A percentile compares a stretch with the other conserved stretches of the same genome.
Conservation (phyloP, 495 filamentous ascomycete genomes). For the Opeltia flavorubescens region DNA sequence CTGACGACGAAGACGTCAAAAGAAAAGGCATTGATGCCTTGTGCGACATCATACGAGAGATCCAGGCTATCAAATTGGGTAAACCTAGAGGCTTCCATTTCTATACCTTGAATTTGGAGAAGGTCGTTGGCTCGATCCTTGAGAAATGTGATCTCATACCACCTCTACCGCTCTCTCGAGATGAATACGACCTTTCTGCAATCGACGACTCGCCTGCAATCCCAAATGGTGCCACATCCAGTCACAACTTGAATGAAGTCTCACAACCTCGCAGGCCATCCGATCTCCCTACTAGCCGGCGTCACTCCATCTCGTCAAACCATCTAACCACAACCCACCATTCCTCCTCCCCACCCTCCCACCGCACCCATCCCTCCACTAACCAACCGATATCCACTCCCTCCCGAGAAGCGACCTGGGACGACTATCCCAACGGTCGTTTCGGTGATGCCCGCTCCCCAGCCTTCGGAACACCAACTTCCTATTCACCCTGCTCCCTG, state of each 20-base stretch:
- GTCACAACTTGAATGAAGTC: slow-evolving; percentile 23
- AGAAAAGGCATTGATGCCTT: slow-evolving; percentile 55
- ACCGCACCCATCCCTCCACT: slow-evolving; percentile 24
- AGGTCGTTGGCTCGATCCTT: slow-evolving; percentile 84
- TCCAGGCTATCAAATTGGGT: slow-evolving; percentile 46
- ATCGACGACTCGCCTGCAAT: slow-evolving; percentile 31
- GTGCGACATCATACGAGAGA: slow-evolving; percentile 51
- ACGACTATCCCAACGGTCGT: slow-evolving; percentile 94
- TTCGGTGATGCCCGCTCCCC: slow-evolving; percentile 87
- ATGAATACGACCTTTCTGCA: slow-evolving; percentile 27
- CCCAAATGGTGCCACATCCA: slow-evolving; percentile 15
- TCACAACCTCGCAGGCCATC: slow-evolving; percentile 16
- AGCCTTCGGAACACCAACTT: slow-evolving; percentile 51
- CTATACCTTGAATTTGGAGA: slow-evolving; percentile 93
- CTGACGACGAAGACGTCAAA: slow-evolving; percentile 88
- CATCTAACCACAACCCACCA: slow-evolving; percentile 46
- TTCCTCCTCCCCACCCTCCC: slow-evolving; percentile 27
- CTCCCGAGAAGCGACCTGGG: slow-evolving; percentile 94
- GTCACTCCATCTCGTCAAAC: slow-evolving; percentile 43
- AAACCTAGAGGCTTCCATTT: slow-evolving; percentile 80
- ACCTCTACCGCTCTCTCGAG: slow-evolving; percentile 22
- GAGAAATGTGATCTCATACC: slow-evolving; percentile 78
- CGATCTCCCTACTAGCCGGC: slow-evolving; percentile 21
- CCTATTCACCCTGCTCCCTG: slow-evolving; percentile 54
- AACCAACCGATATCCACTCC: slow-evolving; percentile 69